phyloP scores from a whole-genome alignment of 345 rosid genomes.

The Melaleuca alternifolia region DNA sequence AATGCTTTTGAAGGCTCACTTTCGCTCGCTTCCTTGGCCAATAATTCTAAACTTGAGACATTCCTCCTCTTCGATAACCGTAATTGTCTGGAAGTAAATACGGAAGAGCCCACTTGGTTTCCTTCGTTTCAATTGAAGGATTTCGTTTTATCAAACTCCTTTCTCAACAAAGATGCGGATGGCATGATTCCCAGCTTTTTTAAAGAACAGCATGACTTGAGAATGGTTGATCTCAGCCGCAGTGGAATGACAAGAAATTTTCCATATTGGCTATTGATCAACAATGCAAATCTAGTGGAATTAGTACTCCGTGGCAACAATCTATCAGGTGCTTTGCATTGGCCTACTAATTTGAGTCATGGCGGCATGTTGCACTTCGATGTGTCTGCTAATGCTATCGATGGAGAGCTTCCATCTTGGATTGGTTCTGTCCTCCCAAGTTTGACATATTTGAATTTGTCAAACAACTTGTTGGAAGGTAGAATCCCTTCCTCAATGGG shows the following conservation, averaged over 20 bases:
- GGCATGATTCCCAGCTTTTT: constrained; percentile 2
- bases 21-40: not conserved
- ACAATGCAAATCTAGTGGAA: not conserved
- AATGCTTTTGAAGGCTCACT: not conserved
- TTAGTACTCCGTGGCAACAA: not conserved
- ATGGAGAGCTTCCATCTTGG: not conserved
- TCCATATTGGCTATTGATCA: constrained; percentile 16
- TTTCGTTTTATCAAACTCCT: not conserved
- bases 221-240: not conserved
- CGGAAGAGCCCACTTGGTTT: not conserved
- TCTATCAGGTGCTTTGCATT: not conserved
- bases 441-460: not conserved
- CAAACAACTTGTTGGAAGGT: constrained; percentile 4
- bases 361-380: not conserved
- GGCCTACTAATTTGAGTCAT: not conserved
- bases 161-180: not conserved
- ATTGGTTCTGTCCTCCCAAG: constrained; percentile 5
- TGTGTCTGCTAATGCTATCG: not conserved
- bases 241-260: not conserved
- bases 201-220: not conserved
- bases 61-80: not conserved
- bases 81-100: not conserved
- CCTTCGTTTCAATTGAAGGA: not conserved
- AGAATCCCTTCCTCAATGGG: constrained; percentile 11
- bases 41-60: not conserved